These are phyloP conservation scores for Talaromyces sp. DNA, from an alignment of 2,329 filamentous ascomycete genomes.

Conservation along the genomic window DNA sequence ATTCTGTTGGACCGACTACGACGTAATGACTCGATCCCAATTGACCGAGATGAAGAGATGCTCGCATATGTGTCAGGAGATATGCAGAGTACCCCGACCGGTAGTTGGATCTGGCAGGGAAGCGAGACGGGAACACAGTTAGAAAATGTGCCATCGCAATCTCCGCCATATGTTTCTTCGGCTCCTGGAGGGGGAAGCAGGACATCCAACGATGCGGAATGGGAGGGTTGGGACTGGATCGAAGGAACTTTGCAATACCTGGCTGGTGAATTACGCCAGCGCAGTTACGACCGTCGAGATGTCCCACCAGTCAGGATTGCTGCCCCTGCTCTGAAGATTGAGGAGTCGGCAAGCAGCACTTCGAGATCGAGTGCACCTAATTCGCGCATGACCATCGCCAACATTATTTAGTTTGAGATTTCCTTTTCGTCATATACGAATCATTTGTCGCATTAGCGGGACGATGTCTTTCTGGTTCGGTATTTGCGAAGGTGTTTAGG, in stretches of 20 bases:
- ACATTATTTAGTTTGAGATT: conserved; percentile 35
- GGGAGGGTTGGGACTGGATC: conserved; percentile 77
- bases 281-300: conserved; percentile 20
- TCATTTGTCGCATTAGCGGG: conserved; percentile 2
- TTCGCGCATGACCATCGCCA: conserved; percentile 48
- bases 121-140: conserved; percentile 50
- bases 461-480: neutral
- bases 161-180: conserved; percentile 17
- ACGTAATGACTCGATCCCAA: conserved; percentile 36
- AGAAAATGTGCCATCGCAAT: conserved; percentile 25
- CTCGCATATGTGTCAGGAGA: conserved; percentile 83
- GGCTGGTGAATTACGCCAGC: conserved; percentile 40
- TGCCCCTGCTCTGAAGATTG: neutral
- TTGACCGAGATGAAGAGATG: conserved; percentile 77
- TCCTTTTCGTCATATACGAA: neutral
- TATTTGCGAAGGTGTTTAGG: neutral
- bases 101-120: conserved; percentile 78
- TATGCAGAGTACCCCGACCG: conserved; percentile 72
- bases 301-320: conserved; percentile 7
- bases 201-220: conserved; percentile 46
- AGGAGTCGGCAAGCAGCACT: neutral
- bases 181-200: neutral
- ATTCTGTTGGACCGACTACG: conserved; percentile 58
- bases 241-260: conserved; percentile 62
- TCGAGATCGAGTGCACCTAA: conserved; percentile 31